phyloP scores from a whole-genome alignment of 805 yeast genomes.

The Myxozyma vanderwaltii region DNA sequence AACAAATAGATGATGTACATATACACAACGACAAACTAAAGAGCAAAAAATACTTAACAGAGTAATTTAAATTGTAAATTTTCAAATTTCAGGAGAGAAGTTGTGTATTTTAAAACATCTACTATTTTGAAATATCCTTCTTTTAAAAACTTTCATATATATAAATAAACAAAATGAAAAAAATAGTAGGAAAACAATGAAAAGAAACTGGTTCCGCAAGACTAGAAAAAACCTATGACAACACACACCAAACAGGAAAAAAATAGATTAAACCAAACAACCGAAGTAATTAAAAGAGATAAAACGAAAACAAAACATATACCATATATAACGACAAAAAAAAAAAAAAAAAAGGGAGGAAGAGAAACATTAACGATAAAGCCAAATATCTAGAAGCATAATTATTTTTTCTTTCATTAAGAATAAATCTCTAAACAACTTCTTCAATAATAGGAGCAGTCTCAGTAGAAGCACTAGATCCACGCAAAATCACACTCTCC shows the following conservation, averaged over 20 bases:
- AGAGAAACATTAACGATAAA: background rate
- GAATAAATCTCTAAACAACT: no score
- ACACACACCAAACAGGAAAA: background rate
- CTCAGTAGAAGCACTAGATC: background rate
- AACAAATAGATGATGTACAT: background rate
- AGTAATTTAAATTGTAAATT: background rate
- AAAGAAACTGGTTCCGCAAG: background rate
- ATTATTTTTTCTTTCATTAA: background rate
- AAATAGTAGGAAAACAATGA: no score
- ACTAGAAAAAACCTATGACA: background rate
- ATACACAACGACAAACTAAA: background rate
- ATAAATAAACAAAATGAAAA: no score
- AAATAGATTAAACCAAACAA: background rate
- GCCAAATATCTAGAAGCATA: background rate
- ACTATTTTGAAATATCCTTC: no score
- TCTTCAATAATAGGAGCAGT: slow-evolving; percentile 8
- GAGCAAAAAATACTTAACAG: background rate
- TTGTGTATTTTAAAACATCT: no score
- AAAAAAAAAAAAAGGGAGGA: background rate
- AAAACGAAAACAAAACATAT: background rate
- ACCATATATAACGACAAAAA: background rate
- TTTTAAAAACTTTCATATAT: no score
- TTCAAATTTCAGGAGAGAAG: no score
- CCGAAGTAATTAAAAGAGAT: background rate
- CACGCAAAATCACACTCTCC: slow-evolving; percentile 60